Evolutionary conservation across 192 early-diverging fungal genomes (phyloP).

Genomic region (Pilobolus umbonatus): DNA sequence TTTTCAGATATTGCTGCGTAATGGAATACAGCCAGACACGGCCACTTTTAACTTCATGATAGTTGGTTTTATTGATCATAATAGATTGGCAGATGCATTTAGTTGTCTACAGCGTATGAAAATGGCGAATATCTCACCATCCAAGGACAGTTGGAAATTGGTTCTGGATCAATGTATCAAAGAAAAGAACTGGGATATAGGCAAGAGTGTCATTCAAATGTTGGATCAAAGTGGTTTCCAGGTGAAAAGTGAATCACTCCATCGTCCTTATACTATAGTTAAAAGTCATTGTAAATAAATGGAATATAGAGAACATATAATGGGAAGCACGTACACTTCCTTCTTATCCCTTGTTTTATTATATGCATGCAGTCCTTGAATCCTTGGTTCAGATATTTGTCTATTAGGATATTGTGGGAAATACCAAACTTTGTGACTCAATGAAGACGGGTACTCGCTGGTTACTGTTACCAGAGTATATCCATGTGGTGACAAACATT

Average conservation of each 20-base stretch:
- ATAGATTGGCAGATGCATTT: constrained; percentile 22
- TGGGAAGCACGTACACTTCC: no score
- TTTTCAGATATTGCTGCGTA: constrained; percentile 12
- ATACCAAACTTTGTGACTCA: no score
- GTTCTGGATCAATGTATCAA: constrained; percentile 13
- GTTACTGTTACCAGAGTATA: no score
- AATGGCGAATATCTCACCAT: constrained; percentile 9
- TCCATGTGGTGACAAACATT: no score
- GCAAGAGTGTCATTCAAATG: not conserved
- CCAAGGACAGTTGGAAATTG: constrained; percentile 29
- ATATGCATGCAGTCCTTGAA: not conserved
- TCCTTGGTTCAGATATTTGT: no score
- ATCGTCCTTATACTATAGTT: constrained; percentile 12
- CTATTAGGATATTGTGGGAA: no score
- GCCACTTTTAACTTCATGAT: constrained; percentile 34
- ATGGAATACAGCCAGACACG: constrained; percentile 22
- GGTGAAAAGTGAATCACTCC: constrained; percentile 6
- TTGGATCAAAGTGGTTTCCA: constrained; percentile 24
- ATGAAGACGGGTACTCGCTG: no score
- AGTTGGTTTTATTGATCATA: constrained; percentile 19
- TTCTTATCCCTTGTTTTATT: no score
- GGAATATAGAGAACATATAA: not conserved
- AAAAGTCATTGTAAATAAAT: constrained; percentile 13
- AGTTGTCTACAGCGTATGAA: constrained; percentile 21
- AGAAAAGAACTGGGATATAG: constrained; percentile 8